Evolutionary conservation across 2,329 filamentous ascomycete species (phyloP).

Genomic region (Calcarisporium arbuscula): DNA sequence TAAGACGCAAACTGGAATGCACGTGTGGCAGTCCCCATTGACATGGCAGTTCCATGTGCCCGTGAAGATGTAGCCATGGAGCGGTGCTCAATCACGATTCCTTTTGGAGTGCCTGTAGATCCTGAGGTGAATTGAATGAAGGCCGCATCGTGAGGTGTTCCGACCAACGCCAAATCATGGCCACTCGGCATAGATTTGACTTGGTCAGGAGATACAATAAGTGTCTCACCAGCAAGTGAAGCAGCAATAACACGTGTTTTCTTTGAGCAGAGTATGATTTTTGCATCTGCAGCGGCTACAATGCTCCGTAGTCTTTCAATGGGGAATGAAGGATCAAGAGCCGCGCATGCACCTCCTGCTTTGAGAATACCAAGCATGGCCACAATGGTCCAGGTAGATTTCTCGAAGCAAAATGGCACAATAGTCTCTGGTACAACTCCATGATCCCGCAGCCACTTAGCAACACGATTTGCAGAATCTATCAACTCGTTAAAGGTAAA

Average conservation of each 20-base stretch:
- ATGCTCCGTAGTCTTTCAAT: not conserved
- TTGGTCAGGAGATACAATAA: not conserved
- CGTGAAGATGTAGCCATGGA: conserved; percentile 1
- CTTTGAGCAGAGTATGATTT: not conserved
- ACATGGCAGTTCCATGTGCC: not conserved
- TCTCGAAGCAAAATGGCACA: conserved; percentile 2
- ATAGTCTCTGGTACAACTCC: conserved; percentile 1
- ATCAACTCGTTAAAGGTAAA: conserved; percentile 7
- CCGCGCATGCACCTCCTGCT: conserved; percentile 9
- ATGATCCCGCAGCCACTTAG: conserved; percentile 1
- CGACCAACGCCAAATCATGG: not conserved
- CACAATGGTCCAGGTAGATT: conserved; percentile 8
- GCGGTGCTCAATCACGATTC: conserved; percentile 12
- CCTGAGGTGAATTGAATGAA: conserved; percentile 15
- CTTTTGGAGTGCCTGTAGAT: conserved; percentile 14
- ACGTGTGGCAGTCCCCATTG: not conserved
- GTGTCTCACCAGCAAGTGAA: not conserved
- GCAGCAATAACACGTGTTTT: too few relatives aligned
- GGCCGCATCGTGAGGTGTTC: conserved; percentile 1
- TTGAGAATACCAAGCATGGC: conserved; percentile 7
- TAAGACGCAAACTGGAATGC: conserved; percentile 10
- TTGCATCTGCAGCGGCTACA: not conserved
- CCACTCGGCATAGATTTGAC: not conserved
- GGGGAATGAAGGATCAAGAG: conserved; percentile 6
- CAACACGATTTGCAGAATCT: conserved; percentile 3